A percentile compares a stretch with the other conserved stretches of the same genome.
These are phyloP conservation scores for Scheffersomyces lignosus DNA, from an alignment of 805 yeast species.

Conservation along the genomic window DNA sequence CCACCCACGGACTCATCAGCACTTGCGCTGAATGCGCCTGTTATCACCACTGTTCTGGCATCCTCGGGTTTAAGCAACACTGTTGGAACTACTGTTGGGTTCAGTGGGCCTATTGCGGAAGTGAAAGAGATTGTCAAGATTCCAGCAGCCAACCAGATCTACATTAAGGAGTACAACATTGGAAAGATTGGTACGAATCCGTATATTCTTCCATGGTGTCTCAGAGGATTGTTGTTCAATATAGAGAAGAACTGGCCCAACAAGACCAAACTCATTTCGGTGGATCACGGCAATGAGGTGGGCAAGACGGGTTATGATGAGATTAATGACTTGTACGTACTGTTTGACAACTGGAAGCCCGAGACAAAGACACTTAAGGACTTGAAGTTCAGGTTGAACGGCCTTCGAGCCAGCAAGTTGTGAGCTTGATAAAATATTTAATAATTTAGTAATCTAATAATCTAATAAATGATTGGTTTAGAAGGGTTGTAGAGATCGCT, in stretches of 20 bases:
- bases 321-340: constrained; percentile 58
- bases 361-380: constrained; percentile 80
- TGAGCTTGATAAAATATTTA: too few relatives aligned
- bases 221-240: constrained; percentile 76
- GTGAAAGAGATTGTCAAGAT: constrained; percentile 10
- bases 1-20: constrained; percentile 20
- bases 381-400: constrained; percentile 75
- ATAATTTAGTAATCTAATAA: too few relatives aligned
- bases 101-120: not conserved
- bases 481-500: too few relatives aligned
- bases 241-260: constrained; percentile 49
- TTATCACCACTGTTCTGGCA: too few relatives aligned
- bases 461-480: too few relatives aligned
- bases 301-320: constrained; percentile 47
- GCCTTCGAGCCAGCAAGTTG: constrained; percentile 42
- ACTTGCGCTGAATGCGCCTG: not conserved
- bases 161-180: constrained; percentile 53
- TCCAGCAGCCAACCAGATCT: constrained; percentile 36
- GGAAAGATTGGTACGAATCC: constrained; percentile 77
- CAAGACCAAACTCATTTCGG: constrained; percentile 38
- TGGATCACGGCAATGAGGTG: constrained; percentile 31
- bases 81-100: not conserved
- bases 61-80: not conserved
- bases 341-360: constrained; percentile 87
- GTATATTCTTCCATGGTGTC: constrained; percentile 87